Percentiles rank a stretch among this genome's conserved stretches.
phyloP scores from a whole-genome alignment of 1,284 basidiomycete species.

The Leccinum subatratum region DNA sequence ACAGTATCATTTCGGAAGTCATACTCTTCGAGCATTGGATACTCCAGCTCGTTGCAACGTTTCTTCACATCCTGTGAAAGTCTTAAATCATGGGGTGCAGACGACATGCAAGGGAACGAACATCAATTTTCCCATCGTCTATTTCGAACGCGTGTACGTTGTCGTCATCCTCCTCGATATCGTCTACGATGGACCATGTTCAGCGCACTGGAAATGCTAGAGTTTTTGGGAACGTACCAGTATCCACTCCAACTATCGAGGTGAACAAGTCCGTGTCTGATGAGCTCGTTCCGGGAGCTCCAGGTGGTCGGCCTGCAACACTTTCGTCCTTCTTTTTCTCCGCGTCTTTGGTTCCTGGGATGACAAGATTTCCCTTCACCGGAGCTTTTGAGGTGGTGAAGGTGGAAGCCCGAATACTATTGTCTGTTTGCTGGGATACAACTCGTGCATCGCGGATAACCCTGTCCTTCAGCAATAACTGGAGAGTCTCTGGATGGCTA shows the following conservation, averaged over 20 bases:
- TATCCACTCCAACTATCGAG: constrained; percentile 87
- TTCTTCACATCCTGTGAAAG: constrained; percentile 77
- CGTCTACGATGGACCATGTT: constrained; percentile 51
- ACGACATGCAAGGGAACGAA: constrained; percentile 33
- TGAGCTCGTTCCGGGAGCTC: constrained; percentile 33
- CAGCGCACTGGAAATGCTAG: constrained; percentile 5
- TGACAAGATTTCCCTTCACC: constrained; percentile 73
- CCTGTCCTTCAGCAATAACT: constrained; percentile 79
- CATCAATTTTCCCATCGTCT: constrained; percentile 86
- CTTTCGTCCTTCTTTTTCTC: constrained; percentile 62
- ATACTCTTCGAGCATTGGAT: constrained; percentile 96
- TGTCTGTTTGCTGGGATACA: constrained; percentile 56
- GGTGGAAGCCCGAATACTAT: constrained; percentile 70
- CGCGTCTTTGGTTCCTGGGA: constrained; percentile 76
- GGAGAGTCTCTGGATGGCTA: constrained; percentile 85
- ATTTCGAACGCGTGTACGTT: constrained; percentile 95
- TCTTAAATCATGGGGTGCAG: constrained; percentile 2
- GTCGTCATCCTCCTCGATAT: constrained; percentile 94
- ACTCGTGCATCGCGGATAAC: constrained; percentile 80
- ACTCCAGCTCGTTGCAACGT: constrained; percentile 90
- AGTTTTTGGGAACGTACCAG: constrained; percentile 47
- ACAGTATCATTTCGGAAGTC: constrained; percentile 94
- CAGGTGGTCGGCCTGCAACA: constrained; percentile 35
- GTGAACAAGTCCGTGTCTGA: constrained; percentile 76
- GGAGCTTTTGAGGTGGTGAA: constrained; percentile 83